Conservation (phyloP, 306 rosid genomes). For the Trichosanthes truncata region DNA sequence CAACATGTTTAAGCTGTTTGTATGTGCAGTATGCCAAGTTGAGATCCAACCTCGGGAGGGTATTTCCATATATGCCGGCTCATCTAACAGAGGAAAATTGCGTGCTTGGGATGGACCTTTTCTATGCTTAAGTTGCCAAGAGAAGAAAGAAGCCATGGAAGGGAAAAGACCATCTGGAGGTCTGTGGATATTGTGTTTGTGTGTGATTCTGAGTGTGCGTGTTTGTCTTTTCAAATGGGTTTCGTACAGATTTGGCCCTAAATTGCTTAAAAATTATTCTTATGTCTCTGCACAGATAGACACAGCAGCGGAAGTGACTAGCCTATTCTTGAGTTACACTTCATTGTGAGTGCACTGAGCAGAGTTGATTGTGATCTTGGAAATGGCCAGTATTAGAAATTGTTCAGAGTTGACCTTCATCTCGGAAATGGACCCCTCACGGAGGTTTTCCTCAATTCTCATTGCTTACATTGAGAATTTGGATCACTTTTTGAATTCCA, state of each 20-base stretch:
- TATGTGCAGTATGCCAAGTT: constrained; percentile 91
- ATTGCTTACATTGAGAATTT: constrained; percentile 29
- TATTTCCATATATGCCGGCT: constrained; percentile 68
- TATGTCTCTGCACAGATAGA: constrained; percentile 51
- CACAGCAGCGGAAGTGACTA: constrained; percentile 82
- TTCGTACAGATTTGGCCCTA: background rate
- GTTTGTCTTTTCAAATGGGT: background rate
- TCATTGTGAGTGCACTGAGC: constrained; percentile 40
- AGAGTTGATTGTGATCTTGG: constrained; percentile 30
- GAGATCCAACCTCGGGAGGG: constrained; percentile 96
- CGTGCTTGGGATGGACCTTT: constrained; percentile 99
- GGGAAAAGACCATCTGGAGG: constrained; percentile 71
- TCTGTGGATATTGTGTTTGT: constrained; percentile 15
- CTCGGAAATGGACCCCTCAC: background rate
- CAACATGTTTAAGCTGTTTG: constrained; percentile 96
- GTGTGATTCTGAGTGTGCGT: constrained; percentile 4
- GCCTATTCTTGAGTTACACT: constrained; percentile 34
- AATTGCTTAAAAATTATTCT: constrained; percentile 9
- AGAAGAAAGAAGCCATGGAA: constrained; percentile 99
- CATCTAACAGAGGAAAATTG: constrained; percentile 42
- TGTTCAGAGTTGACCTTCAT: background rate
- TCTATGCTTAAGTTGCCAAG: constrained; percentile 91
- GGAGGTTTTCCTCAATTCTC: constrained; percentile 38
- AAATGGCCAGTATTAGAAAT: constrained; percentile 29
- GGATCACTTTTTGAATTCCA: constrained; percentile 33